Conservation (phyloP, 805 yeast species). For the Saturnispora gosingensis region DNA sequence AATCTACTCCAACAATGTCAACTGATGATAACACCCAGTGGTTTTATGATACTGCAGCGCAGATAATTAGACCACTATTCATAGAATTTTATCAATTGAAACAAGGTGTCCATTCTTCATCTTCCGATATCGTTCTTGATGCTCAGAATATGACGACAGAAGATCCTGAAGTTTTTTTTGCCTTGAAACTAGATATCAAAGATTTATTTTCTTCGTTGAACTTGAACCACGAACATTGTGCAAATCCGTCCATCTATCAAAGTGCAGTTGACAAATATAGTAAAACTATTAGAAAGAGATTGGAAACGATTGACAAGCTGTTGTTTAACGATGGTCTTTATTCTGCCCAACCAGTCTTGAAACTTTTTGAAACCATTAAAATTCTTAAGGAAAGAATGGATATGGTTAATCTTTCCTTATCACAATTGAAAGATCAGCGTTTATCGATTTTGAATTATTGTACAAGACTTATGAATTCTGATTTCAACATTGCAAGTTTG, state of each 20-base stretch:
- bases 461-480: slow-evolving; percentile 69
- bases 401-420: slow-evolving; percentile 33
- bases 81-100: slow-evolving; percentile 70
- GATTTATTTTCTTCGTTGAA: slow-evolving; percentile 24
- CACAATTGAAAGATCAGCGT: slow-evolving; percentile 59
- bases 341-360: slow-evolving; percentile 21
- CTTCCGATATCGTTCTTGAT: slow-evolving; percentile 51
- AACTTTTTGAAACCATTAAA: slow-evolving; percentile 30
- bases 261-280: slow-evolving; percentile 36
- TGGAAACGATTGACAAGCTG: slow-evolving; percentile 30
- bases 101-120: slow-evolving; percentile 57
- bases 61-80: slow-evolving; percentile 34
- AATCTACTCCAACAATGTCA: background rate
- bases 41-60: slow-evolving; percentile 28
- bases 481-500: slow-evolving; percentile 48
- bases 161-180: slow-evolving; percentile 63
- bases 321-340: slow-evolving; percentile 30
- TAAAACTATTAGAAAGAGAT: slow-evolving; percentile 34
- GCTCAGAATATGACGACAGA: slow-evolving; percentile 60
- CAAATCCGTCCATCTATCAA: slow-evolving; percentile 21
- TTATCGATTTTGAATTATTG: slow-evolving; percentile 64
- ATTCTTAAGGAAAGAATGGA: slow-evolving; percentile 30
- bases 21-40: slow-evolving; percentile 13
- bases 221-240: slow-evolving; percentile 28
- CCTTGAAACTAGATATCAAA: slow-evolving; percentile 39